Evolutionary conservation across 2,329 filamentous ascomycete genomes (phyloP).

Genomic region (Nemania bipapillata): DNA sequence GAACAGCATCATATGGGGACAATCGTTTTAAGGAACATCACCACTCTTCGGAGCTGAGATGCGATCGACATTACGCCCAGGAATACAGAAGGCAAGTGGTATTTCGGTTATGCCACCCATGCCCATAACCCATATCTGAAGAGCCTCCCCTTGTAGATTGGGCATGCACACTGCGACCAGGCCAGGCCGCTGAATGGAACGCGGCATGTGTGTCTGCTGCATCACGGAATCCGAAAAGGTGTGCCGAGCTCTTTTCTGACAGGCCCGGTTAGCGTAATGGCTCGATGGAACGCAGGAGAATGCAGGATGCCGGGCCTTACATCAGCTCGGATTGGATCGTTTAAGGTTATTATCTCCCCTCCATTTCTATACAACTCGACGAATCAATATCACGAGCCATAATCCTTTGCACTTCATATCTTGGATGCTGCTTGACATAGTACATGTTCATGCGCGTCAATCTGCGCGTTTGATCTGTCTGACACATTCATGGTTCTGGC

Average conservation of each 20-base stretch:
- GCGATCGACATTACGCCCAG: neutral
- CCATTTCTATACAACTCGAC: constrained; percentile 7
- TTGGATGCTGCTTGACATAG: neutral
- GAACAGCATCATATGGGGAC: neutral
- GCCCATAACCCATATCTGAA: neutral
- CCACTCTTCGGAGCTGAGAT: neutral
- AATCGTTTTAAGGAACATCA: constrained; percentile 10
- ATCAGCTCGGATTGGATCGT: constrained; percentile 21
- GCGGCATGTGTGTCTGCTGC: constrained; percentile 8
- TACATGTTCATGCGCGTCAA: neutral
- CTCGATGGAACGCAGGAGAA: constrained; percentile 5
- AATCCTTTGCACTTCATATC: neutral
- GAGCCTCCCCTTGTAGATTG: neutral
- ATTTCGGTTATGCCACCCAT: constrained; percentile 2
- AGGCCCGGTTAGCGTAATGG: constrained; percentile 28
- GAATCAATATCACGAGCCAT: neutral
- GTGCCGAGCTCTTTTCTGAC: constrained; percentile 12
- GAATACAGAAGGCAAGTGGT: neutral
- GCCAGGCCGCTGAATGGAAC: constrained; percentile 13
- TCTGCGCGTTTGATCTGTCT: neutral
- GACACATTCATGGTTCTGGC: neutral
- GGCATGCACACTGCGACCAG: constrained; percentile 4
- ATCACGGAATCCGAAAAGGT: constrained; percentile 18
- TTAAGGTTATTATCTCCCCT: neutral
- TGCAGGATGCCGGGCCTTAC: constrained; percentile 1